Evolutionary conservation across 2,329 filamentous ascomycete species (phyloP).

Genomic region (Cytospora leucostoma): DNA sequence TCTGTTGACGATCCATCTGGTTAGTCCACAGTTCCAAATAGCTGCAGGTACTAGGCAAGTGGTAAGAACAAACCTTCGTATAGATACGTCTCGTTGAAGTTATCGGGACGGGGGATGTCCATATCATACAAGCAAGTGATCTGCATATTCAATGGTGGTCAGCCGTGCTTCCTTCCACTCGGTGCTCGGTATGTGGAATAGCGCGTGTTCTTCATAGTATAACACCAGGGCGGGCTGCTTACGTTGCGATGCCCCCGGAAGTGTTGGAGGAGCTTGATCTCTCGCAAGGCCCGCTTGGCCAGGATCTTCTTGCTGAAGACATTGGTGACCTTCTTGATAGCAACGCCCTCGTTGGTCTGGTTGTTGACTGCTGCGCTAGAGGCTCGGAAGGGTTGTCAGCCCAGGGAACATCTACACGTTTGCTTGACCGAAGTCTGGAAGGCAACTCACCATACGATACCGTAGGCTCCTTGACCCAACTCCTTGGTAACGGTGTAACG

Average conservation of each 20-base stretch:
- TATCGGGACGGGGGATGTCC: slow-evolving; percentile 96
- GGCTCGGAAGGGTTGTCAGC: slow-evolving; percentile 12
- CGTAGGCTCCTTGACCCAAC: slow-evolving; percentile 95
- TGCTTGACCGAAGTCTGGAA: not conserved
- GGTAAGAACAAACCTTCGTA: slow-evolving; percentile 75
- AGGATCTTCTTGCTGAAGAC: slow-evolving; percentile 99
- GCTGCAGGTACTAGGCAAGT: not conserved
- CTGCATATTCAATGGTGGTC: slow-evolving; percentile 47
- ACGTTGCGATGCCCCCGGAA: slow-evolving; percentile 90
- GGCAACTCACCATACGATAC: slow-evolving; percentile 84
- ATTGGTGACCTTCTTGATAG: slow-evolving; percentile 99
- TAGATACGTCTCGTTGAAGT: slow-evolving; percentile 98
- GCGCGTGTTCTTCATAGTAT: not conserved
- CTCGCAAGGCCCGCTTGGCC: slow-evolving; percentile 93
- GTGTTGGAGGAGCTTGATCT: slow-evolving; percentile 98
- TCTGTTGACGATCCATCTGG: slow-evolving; percentile 57
- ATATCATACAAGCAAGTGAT: slow-evolving; percentile 99
- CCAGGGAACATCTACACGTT: not conserved
- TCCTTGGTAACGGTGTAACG: slow-evolving; percentile 99
- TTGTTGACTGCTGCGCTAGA: slow-evolving; percentile 86
- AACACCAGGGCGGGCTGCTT: slow-evolving; percentile 39
- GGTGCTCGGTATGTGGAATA: not conserved
- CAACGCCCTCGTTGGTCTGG: slow-evolving; percentile 88
- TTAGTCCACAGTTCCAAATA: slow-evolving; percentile 1
- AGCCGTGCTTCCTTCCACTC: slow-evolving; percentile 9